These are phyloP conservation scores for Vickermania ingenoplastis DNA, from an alignment of 208 protist species.

Conservation along the genomic window DNA sequence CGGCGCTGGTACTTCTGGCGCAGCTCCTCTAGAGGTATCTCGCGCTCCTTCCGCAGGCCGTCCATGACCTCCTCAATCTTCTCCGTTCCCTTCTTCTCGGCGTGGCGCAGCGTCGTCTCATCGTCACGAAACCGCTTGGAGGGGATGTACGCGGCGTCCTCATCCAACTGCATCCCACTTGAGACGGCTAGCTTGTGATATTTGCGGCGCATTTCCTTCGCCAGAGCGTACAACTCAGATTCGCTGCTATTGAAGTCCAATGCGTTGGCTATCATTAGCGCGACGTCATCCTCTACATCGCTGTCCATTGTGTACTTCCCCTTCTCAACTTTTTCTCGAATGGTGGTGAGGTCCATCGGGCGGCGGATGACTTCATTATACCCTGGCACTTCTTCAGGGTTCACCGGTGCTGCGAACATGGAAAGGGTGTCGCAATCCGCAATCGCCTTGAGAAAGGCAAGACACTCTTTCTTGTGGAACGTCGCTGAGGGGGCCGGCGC, in stretches of 20 bases:
- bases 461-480: constrained; percentile 48
- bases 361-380: constrained; percentile 54
- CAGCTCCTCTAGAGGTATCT: constrained; percentile 73
- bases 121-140: constrained; percentile 58
- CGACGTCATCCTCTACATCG: constrained; percentile 72
- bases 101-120: constrained; percentile 68
- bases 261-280: constrained; percentile 81
- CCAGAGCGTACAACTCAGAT: constrained; percentile 46
- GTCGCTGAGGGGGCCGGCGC: constrained; percentile 10
- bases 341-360: constrained; percentile 79
- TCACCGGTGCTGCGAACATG: constrained; percentile 87
- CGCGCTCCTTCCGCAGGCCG: constrained; percentile 71
- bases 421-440: constrained; percentile 67
- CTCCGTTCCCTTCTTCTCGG: constrained; percentile 51
- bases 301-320: constrained; percentile 50
- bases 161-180: constrained; percentile 42
- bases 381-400: constrained; percentile 55
- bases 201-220: constrained; percentile 38
- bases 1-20: constrained; percentile 44
- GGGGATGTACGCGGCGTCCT: constrained; percentile 72
- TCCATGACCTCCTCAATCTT: constrained; percentile 56
- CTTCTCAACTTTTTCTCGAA: constrained; percentile 47
- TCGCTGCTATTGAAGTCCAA: constrained; percentile 77
- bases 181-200: constrained; percentile 41
- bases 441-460: constrained; percentile 52